Evolutionary conservation across 78 protist genomes (phyloP), one percentile per base, ranked within the genome.

Genomic region (Monosiga brevicollis): DNA sequence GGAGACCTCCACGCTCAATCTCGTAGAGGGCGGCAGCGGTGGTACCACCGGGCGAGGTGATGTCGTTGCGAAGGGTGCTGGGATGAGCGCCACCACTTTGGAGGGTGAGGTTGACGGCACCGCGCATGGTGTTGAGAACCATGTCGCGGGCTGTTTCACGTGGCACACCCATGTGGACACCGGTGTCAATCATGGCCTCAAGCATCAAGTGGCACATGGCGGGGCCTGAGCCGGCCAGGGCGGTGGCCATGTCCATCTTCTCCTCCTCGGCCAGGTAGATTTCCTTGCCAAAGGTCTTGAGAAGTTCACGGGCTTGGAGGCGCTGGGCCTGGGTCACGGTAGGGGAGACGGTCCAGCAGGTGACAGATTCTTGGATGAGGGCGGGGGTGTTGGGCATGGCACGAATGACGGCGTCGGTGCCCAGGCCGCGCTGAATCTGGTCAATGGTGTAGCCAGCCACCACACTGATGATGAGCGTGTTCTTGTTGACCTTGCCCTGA

Each of bases 331-430:
- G 15, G 39, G 55, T 35, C 40, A 70, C 40, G 22, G 2, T 29
- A 35, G 9, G 40, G 26, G 49, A 32, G 43, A 9, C 55, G 26
- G 36, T 3, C 79, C 75, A 43, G n/a, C 23, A 6, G 49, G 41
- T 83, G 76, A 83, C 73, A 41, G 76, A 82, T n/a, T 83, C 62
- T 1, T 10, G 9, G 43, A 83, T 73, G 39, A 25, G n/a, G 42
- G 80, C 80, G 9, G 86, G 86, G 34, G 86, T 83, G 86, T 83
- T 83, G 86, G 77, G 43, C 86, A 83, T 83, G 35, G 42, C 80
- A 2, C 86, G 62, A 15, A 83, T 54, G 35, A 83, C 36, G 0
- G 55, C 25, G 29, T 0, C 25, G 54, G 15, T 15, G 62, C 62
- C 62, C 22, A 55, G 34, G 71, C 81, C 81, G 32, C 22, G 54